Percentiles rank a stretch among this genome's conserved stretches.
Conservation (phyloP, 345 rosid species). For the Acer negundo region DNA sequence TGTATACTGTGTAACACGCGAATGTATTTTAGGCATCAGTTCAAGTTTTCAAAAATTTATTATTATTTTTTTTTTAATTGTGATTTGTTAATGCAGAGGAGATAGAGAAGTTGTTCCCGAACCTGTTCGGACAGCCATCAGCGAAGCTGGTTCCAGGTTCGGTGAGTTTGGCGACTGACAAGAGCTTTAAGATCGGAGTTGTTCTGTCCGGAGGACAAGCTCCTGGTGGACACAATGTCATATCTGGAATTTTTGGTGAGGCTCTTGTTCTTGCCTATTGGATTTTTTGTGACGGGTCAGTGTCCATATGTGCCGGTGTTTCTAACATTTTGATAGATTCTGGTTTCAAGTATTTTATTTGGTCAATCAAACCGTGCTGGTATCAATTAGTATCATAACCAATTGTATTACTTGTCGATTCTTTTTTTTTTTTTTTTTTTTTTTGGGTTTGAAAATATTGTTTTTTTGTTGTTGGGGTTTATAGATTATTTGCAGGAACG, state of each 20-base stretch:
- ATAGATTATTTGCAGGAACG: slow-evolving; percentile 84
- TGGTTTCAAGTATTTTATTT: no score
- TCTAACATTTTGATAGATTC: no score
- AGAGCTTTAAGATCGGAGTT: slow-evolving; percentile 83
- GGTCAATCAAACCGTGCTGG: no score
- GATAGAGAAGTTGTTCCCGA: slow-evolving; percentile 88
- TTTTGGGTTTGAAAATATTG: neutral
- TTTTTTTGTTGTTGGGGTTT: neutral
- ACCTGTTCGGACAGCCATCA: slow-evolving; percentile 87
- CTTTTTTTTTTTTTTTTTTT: neutral
- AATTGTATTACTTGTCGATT: no score
- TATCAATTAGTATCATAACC: no score
- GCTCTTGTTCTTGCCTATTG: neutral
- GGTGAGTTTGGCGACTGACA: slow-evolving; percentile 25
- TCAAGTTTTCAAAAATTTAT: no score
- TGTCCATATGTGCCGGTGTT: no score
- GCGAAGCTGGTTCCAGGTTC: slow-evolving; percentile 57
- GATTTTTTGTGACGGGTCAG: no score
- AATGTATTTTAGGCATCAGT: no score
- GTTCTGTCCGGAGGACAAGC: slow-evolving; percentile 99
- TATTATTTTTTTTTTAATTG: no score
- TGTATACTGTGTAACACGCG: no score
- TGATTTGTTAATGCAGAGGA: slow-evolving; percentile 44
- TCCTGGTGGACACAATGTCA: slow-evolving; percentile 99
- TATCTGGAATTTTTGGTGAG: slow-evolving; percentile 87